Base-by-base conservation (phyloP, 129 eudicot species). In the Centaurea solstitialis region DNA sequence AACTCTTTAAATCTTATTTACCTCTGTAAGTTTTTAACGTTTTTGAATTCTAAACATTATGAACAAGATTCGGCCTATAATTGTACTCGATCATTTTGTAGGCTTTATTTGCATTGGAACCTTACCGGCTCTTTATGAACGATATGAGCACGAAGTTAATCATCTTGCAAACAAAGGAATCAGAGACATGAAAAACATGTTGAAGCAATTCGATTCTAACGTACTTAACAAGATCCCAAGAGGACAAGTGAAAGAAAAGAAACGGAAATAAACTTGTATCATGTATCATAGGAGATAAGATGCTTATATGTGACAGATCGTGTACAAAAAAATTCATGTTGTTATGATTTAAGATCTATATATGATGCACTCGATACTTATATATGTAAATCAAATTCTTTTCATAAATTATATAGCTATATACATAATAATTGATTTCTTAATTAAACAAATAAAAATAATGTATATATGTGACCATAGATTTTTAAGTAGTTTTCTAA, bases 171-270 rank as follows among this genome's bases (percentile, higher is more conserved):
- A 80, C 45, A 88, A 85, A 85, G 97, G 93, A 45, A 90, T 79
- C 41, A 47, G 77, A 74, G 94, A 92, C 50, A 64, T 80, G 82
- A 94, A 86, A 86, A 77, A 70, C 43, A 13, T 86, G 43, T 80
- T 83, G 77, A 85, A 81, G 79, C 89, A 92, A 80, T 73, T 94
- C 26, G 93, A 89, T 81, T 17, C 77, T 18, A 89, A 82, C 38
- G 80, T 94, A 38, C 92, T 94, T 35, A 83, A 83, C 87, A 94
- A 90, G 87, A 92, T 94, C 83, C 97, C 98, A 35, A 87, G 91
- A 87, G 96, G 96, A 53, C 96, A 94, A 12, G 90, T 89, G 8
- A 94, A 89, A 72, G 85, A 90, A 69, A 89, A 69, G 79, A 89
- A 86, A 78, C 79, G 23, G 78, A 81, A 75, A 75, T 90, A 75